These are phyloP conservation scores for Colletotrichum theobromicola DNA, from an alignment of 2,329 filamentous ascomycete species.

Conservation along the genomic window DNA sequence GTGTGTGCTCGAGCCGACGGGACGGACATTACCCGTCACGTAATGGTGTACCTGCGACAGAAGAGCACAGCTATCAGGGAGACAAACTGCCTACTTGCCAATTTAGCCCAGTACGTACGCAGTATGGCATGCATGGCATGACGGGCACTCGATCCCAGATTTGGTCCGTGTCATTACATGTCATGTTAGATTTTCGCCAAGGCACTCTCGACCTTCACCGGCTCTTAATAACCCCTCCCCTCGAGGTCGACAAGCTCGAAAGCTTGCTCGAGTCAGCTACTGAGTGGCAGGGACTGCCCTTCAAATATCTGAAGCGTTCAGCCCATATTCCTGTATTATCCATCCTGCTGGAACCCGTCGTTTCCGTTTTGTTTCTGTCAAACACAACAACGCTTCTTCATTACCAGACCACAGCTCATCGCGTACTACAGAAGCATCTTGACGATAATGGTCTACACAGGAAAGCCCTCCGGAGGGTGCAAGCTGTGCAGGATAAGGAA, in stretches of 20 bases:
- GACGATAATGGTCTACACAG: slow-evolving; percentile 26
- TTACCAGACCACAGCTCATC: not conserved
- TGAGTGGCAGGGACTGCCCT: not conserved
- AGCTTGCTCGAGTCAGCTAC: slow-evolving; percentile 1
- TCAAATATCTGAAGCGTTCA: not conserved
- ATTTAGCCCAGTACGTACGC: not conserved
- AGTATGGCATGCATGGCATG: not conserved
- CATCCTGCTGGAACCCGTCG: not conserved
- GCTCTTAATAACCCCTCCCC: not conserved
- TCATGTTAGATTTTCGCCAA: not conserved
- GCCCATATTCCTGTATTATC: not conserved
- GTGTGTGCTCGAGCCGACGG: not conserved
- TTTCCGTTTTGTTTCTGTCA: not conserved
- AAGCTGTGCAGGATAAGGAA: slow-evolving; percentile 51
- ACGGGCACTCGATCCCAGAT: not conserved
- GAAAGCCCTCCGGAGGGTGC: slow-evolving; percentile 27
- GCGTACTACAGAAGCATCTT: not conserved
- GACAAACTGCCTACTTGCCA: not conserved
- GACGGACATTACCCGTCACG: not conserved
- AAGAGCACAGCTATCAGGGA: not conserved
- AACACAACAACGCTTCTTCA: not conserved
- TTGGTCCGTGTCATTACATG: slow-evolving; percentile 3
- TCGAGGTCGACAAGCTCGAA: not conserved
- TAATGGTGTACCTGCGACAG: not conserved
- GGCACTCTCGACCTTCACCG: not conserved